Conservation (phyloP, 2,329 filamentous ascomycete species). For the Penicillium sp. region DNA sequence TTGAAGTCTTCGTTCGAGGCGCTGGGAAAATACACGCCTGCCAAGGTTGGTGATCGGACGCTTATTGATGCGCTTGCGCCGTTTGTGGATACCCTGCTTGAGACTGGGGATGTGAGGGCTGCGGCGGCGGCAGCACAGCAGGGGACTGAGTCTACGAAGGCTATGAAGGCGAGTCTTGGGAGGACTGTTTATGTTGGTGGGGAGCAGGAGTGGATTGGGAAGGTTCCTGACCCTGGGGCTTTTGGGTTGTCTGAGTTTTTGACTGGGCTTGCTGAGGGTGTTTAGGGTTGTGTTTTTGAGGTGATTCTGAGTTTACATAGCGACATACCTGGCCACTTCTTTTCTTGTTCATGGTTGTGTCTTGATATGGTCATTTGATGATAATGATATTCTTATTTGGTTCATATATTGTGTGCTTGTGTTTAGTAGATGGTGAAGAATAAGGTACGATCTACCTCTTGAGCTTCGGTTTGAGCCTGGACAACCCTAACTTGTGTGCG, state of each 20-base stretch:
- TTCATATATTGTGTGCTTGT: neutral
- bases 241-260: slow-evolving; percentile 84
- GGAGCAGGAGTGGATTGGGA: slow-evolving; percentile 60
- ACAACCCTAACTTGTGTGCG: no score
- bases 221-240: slow-evolving; percentile 71
- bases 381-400: neutral
- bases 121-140: slow-evolving; percentile 73
- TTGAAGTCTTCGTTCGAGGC: slow-evolving; percentile 68
- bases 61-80: slow-evolving; percentile 86
- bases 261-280: slow-evolving; percentile 65
- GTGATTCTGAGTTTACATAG: neutral
- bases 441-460: neutral
- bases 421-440: neutral
- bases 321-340: neutral
- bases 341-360: neutral
- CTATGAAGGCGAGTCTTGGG: slow-evolving; percentile 86
- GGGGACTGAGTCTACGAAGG: slow-evolving; percentile 80
- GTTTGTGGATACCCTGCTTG: slow-evolving; percentile 70
- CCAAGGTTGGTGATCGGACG: slow-evolving; percentile 83
- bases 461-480: neutral
- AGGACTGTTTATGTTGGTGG: slow-evolving; percentile 79
- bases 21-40: slow-evolving; percentile 81
- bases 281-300: slow-evolving; percentile 22
- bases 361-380: neutral
- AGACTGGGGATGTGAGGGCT: slow-evolving; percentile 64